Conservation (phyloP, 768 basidiomycete genomes). For the Podaxis carcinomalis region DNA sequence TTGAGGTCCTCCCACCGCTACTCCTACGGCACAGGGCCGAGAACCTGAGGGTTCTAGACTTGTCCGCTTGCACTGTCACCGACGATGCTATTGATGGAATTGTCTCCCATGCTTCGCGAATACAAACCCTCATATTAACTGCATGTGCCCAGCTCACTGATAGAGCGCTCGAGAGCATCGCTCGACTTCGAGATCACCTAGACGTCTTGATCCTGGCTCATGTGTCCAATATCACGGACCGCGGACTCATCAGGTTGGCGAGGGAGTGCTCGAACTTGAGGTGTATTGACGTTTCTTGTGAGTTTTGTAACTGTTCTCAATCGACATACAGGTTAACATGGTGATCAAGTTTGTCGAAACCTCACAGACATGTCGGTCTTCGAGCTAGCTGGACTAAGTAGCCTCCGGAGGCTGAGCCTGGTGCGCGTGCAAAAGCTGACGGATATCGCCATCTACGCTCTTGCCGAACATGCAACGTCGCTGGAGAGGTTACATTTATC, state of each 20-base stretch:
- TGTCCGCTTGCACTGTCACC: constrained; percentile 71
- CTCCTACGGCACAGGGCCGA: constrained; percentile 63
- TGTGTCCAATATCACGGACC: constrained; percentile 76
- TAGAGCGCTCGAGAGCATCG: constrained; percentile 60
- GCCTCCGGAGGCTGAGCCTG: constrained; percentile 72
- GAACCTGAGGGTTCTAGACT: constrained; percentile 73
- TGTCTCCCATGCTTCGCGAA: constrained; percentile 66
- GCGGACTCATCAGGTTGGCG: constrained; percentile 61
- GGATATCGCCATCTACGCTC: constrained; percentile 74
- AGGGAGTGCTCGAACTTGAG: constrained; percentile 68
- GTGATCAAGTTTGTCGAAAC: constrained; percentile 62
- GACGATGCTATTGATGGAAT: constrained; percentile 77
- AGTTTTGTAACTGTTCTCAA: constrained; percentile 26
- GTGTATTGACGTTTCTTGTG: constrained; percentile 86
- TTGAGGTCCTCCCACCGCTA: constrained; percentile 60
- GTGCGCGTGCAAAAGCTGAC: constrained; percentile 81
- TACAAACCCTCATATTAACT: constrained; percentile 73
- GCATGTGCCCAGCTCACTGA: constrained; percentile 79
- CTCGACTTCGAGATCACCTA: constrained; percentile 67
- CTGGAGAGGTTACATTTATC: constrained; percentile 84
- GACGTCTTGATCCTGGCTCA: constrained; percentile 81
- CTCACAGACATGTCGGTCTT: constrained; percentile 84
- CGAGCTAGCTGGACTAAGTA: constrained; percentile 67
- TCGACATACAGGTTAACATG: constrained; percentile 5
- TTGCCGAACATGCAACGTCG: constrained; percentile 65